phyloP scores from a whole-genome alignment of 202 grass and related monocot genomes.

The Zoysia matrella region DNA sequence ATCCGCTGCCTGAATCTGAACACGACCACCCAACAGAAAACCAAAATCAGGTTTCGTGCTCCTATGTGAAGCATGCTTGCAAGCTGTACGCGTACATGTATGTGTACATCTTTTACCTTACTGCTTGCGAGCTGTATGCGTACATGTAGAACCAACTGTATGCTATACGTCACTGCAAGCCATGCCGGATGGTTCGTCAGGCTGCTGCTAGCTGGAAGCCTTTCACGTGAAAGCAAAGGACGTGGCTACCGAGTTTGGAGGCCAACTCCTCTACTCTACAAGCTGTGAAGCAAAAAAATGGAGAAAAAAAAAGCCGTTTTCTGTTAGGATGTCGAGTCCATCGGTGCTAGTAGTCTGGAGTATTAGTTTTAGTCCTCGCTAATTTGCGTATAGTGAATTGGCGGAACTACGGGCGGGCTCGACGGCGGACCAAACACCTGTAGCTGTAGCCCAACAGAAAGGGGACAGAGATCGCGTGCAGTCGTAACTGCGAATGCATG shows the following conservation, averaged over 20 bases:
- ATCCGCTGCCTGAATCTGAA: neutral
- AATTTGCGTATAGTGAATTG: neutral
- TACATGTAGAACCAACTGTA: neutral
- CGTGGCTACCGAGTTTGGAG: neutral
- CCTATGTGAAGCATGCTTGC: no score
- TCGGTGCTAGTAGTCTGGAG: neutral
- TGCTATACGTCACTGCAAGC: no score
- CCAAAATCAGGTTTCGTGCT: neutral
- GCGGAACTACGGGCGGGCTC: conserved; percentile 8
- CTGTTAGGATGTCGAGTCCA: conserved; percentile 28
- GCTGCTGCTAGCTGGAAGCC: neutral
- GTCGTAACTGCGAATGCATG: no score
- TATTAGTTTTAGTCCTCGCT: neutral
- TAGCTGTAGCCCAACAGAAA: no score
- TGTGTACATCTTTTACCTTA: no score
- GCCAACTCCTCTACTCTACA: neutral
- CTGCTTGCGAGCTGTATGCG: neutral
- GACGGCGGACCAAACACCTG: neutral
- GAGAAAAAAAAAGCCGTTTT: conserved; percentile 17
- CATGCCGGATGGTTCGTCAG: no score
- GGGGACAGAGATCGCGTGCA: no score
- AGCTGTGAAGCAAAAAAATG: no score
- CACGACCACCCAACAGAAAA: neutral
- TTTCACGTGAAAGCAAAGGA: neutral
- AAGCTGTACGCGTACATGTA: no score